Evolutionary conservation across 2,329 filamentous ascomycete species (phyloP).

Genomic region (Fusarium proliferatum): DNA sequence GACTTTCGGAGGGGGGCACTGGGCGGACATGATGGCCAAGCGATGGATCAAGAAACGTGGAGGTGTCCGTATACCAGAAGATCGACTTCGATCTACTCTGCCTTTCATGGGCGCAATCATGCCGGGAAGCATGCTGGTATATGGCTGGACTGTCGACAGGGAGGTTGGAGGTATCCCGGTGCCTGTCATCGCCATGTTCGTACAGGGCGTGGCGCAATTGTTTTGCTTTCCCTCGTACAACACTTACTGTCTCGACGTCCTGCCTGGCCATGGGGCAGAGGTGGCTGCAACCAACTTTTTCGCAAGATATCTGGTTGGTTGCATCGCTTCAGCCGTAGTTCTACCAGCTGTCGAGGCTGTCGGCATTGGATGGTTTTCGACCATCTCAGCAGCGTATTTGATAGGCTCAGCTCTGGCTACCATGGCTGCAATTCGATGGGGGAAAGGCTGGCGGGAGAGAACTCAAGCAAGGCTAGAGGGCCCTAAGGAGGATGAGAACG

Average conservation of each 20-base stretch:
- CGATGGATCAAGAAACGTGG: conserved; percentile 70
- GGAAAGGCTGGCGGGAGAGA: conserved; percentile 53
- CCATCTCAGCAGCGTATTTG: conserved; percentile 62
- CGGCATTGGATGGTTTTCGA: conserved; percentile 85
- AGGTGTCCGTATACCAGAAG: conserved; percentile 73
- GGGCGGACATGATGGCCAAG: conserved; percentile 74
- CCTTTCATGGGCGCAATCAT: conserved; percentile 67
- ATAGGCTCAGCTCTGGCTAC: conserved; percentile 51
- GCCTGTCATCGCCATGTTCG: conserved; percentile 78
- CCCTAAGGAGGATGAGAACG: conserved; percentile 24
- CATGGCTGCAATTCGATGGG: conserved; percentile 53
- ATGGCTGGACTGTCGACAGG: conserved; percentile 63
- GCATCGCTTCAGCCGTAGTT: conserved; percentile 75
- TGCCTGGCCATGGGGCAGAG: conserved; percentile 75
- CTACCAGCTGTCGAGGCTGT: conserved; percentile 79
- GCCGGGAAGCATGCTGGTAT: conserved; percentile 73
- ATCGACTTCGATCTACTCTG: conserved; percentile 70
- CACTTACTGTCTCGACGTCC: conserved; percentile 85
- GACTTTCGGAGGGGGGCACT: conserved; percentile 77
- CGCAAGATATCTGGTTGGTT: conserved; percentile 79
- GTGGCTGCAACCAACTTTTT: conserved; percentile 86
- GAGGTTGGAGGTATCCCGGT: conserved; percentile 64
- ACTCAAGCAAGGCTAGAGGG: conserved; percentile 45
- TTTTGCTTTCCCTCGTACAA: conserved; percentile 82
- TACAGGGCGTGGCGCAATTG: conserved; percentile 78